Evolutionary conservation across 2,329 filamentous ascomycete genomes (phyloP).

Genomic region (Monilinia vaccinii-corymbosi): DNA sequence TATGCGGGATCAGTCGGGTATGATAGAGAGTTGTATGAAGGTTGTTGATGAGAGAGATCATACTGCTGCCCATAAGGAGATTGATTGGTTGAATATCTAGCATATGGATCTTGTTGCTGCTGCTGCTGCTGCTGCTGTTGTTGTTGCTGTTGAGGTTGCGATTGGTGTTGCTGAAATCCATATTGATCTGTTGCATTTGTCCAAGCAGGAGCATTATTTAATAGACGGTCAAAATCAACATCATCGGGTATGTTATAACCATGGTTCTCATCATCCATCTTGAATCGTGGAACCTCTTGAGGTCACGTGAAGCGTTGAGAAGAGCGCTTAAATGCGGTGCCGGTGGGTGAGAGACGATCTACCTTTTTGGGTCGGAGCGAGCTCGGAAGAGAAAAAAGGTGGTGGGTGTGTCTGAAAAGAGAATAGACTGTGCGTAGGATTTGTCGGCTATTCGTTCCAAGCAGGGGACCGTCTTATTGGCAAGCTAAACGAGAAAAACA

Average conservation of each 20-base stretch:
- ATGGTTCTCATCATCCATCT: constrained; percentile 26
- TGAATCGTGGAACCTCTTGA: not conserved
- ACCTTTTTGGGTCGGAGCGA: not conserved
- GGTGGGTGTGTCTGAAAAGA: not conserved
- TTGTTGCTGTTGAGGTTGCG: not conserved
- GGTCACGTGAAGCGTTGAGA: not conserved
- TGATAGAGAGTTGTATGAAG: constrained; percentile 16
- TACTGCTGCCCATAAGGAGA: constrained; percentile 18
- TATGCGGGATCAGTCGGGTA: constrained; percentile 26
- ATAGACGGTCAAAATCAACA: constrained; percentile 24
- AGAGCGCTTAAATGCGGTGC: not conserved
- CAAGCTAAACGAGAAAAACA: constrained; percentile 22
- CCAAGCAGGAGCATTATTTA: constrained; percentile 21
- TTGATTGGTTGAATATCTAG: constrained; percentile 17
- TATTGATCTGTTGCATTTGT: constrained; percentile 17
- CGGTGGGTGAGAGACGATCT: not conserved
- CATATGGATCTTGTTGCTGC: constrained; percentile 17
- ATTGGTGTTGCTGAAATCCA: constrained; percentile 17
- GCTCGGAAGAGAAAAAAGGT: not conserved
- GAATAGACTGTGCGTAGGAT: not conserved
- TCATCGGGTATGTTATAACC: constrained; percentile 23
- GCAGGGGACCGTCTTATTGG: constrained; percentile 16
- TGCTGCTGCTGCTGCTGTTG: constrained; percentile 5
- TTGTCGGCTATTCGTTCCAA: not conserved
- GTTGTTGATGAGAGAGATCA: constrained; percentile 20